A percentile compares a stretch with the other conserved stretches of the same genome.
These are phyloP conservation scores for Fusarium buxicola DNA, from an alignment of 2,329 filamentous ascomycete genomes.

Conservation along the genomic window DNA sequence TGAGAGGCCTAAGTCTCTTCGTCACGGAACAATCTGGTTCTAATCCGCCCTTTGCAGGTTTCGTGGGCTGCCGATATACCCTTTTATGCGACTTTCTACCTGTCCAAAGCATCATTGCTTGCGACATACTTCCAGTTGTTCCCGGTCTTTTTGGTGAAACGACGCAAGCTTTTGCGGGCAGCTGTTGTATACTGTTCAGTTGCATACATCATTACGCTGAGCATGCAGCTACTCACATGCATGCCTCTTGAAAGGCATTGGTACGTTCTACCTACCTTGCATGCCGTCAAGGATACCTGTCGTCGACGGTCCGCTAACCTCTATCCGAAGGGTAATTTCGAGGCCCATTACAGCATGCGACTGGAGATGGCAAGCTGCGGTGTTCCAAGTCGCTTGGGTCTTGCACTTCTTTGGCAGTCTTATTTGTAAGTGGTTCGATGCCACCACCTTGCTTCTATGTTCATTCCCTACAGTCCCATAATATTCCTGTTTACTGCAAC, in stretches of 20 bases:
- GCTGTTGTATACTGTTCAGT: slow-evolving; percentile 13
- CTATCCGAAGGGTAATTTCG: slow-evolving; percentile 11
- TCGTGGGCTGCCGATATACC: slow-evolving; percentile 36
- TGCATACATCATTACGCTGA: slow-evolving; percentile 16
- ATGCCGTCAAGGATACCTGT: no score
- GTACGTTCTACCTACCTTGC: slow-evolving; percentile 7
- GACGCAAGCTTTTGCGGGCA: slow-evolving; percentile 22
- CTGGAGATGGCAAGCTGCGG: slow-evolving; percentile 17
- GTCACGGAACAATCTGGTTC: neutral
- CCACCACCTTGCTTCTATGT: neutral
- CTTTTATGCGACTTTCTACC: slow-evolving; percentile 28
- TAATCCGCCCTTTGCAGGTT: slow-evolving; percentile 10
- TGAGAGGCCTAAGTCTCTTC: no score
- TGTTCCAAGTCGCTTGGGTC: slow-evolving; percentile 31
- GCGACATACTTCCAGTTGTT: slow-evolving; percentile 30
- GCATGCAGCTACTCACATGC: slow-evolving; percentile 32
- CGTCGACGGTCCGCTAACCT: slow-evolving; percentile 4
- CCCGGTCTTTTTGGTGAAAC: slow-evolving; percentile 23
- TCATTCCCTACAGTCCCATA: no score
- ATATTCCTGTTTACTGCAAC: no score
- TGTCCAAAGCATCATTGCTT: slow-evolving; percentile 27
- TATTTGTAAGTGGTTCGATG: slow-evolving; percentile 9
- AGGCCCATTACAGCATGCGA: slow-evolving; percentile 20
- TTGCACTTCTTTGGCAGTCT: slow-evolving; percentile 32
- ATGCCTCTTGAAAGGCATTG: slow-evolving; percentile 32